Evolutionary conservation across 179 eudicot genomes (phyloP), one percentile per base, ranked within the genome.

Genomic region (Actinidia arguta): DNA sequence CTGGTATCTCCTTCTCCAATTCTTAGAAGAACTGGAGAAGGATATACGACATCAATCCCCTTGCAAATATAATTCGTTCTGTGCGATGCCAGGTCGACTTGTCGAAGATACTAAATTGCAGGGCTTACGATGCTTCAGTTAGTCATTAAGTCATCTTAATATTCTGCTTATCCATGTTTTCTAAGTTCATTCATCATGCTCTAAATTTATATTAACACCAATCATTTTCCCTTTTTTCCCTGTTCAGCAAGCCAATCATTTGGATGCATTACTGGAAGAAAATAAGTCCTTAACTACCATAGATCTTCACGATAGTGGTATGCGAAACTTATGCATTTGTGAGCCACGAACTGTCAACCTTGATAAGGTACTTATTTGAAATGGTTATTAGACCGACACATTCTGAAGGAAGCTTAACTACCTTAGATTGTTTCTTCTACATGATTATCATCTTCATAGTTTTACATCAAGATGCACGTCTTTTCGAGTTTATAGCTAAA

Each of bases 61-160:
- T 94, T 77, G 98, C 93, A 52, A 85, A 79, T 72, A 87, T 96
- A 77, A 88, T 96, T 31, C 95, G 85, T 67, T 88, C 98, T 18
- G 93, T 93, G 81, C 92, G 92, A 80, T 94, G 98, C 85, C 91
- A 96, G 93, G 97, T 96, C 86, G 98, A 96, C 86, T 84, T 94
- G 91, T 88, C 97, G 54, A 88, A 83, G 85, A 93, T 96, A 88
- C 85, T 96, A 86, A 87, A 94, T 84, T 87, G 95, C 66, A 88
- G 81, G 72, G 99, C 98, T 80, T 96, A 96, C 88, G 97, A 94
- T 88, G 89, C 97, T 80, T 76, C 86, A 54, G 98, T 94, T 71
- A 90, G 98, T 91, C 76, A 77, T 79, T 70, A 14, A 39, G 73
- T n/a, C 66, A 58, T 27, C 73, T 50, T 71, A 22, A 55, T 75